These are phyloP conservation scores for Tolypocladium album DNA, from an alignment of 2,329 filamentous ascomycete species.

Conservation along the genomic window DNA sequence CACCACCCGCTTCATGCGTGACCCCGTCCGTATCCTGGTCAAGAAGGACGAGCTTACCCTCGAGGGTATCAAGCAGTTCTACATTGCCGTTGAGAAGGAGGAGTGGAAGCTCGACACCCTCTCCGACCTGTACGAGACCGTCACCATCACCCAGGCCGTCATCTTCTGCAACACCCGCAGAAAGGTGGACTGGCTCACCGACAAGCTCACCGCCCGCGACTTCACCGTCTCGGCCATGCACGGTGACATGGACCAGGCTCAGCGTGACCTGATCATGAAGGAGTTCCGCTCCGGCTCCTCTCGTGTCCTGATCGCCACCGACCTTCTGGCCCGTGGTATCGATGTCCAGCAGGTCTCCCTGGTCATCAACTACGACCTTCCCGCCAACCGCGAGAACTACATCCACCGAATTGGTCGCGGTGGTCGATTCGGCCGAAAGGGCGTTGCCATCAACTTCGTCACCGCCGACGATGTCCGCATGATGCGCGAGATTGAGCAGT, in stretches of 20 bases:
- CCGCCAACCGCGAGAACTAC: conserved; percentile 99
- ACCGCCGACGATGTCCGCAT: conserved; percentile 98
- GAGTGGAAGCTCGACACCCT: conserved; percentile 99
- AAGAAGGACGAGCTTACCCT: conserved; percentile 99
- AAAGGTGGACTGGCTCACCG: conserved; percentile 99
- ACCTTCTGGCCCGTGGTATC: conserved; percentile 97
- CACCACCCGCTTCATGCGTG: conserved; percentile 99
- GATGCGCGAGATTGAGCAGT: conserved; percentile 99
- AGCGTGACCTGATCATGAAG: conserved; percentile 99
- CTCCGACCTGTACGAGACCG: conserved; percentile 96
- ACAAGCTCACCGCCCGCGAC: conserved; percentile 96
- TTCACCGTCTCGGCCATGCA: conserved; percentile 99
- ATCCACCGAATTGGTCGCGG: conserved; percentile 99
- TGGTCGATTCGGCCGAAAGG: conserved; percentile 99
- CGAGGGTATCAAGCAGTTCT: conserved; percentile 99
- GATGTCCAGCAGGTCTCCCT: conserved; percentile 99
- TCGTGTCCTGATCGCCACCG: conserved; percentile 96
- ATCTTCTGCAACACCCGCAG: conserved; percentile 99
- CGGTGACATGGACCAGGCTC: conserved; percentile 96
- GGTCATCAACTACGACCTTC: conserved; percentile 99
- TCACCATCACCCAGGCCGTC: conserved; percentile 98
- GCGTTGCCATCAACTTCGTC: conserved; percentile 99
- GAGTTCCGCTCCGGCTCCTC: conserved; percentile 99
- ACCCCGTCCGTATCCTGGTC: conserved; percentile 96
- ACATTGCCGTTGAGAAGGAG: conserved; percentile 99